Evolutionary conservation across 1,284 basidiomycete species (phyloP).

Genomic region (Ceratobasidium sp.): DNA sequence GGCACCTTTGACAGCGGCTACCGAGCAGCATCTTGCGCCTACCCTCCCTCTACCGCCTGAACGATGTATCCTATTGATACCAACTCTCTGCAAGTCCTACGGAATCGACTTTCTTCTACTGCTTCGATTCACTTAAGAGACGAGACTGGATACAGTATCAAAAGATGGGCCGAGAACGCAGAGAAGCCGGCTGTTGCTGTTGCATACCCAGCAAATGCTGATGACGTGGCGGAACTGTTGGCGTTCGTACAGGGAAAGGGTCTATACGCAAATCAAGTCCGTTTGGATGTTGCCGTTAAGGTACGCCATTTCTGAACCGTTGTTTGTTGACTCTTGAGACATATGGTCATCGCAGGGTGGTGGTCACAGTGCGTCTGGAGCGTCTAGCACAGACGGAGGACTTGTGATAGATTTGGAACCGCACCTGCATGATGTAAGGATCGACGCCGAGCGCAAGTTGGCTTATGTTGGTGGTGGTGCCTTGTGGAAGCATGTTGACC

Average conservation of each 20-base stretch:
- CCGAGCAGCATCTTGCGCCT: not conserved
- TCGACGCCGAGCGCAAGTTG: slow-evolving; percentile 43
- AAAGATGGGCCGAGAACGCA: slow-evolving; percentile 41
- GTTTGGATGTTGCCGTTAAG: slow-evolving; percentile 36
- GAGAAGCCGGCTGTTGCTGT: slow-evolving; percentile 28
- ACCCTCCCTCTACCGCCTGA: not conserved
- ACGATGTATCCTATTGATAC: not conserved
- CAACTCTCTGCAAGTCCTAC: not conserved
- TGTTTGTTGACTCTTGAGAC: not conserved
- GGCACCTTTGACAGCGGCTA: not conserved
- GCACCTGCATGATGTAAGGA: slow-evolving; percentile 44
- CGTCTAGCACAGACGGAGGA: slow-evolving; percentile 46
- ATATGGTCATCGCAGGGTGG: slow-evolving; percentile 30
- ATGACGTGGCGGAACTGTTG: slow-evolving; percentile 13
- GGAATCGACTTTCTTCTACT: not conserved
- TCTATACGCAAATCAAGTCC: not conserved
- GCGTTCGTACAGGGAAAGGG: slow-evolving; percentile 35
- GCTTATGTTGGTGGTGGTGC: slow-evolving; percentile 49
- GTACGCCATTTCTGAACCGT: not conserved
- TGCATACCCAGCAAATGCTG: slow-evolving; percentile 12
- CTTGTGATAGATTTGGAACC: slow-evolving; percentile 49
- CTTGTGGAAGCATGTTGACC: slow-evolving; percentile 47
- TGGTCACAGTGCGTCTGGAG: slow-evolving; percentile 44
- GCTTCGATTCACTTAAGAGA: not conserved
- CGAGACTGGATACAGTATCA: slow-evolving; percentile 35